Evolutionary conservation across 768 basidiomycete species (phyloP), one percentile per base, ranked within the genome.

Genomic region (Dioszegia crocea): DNA sequence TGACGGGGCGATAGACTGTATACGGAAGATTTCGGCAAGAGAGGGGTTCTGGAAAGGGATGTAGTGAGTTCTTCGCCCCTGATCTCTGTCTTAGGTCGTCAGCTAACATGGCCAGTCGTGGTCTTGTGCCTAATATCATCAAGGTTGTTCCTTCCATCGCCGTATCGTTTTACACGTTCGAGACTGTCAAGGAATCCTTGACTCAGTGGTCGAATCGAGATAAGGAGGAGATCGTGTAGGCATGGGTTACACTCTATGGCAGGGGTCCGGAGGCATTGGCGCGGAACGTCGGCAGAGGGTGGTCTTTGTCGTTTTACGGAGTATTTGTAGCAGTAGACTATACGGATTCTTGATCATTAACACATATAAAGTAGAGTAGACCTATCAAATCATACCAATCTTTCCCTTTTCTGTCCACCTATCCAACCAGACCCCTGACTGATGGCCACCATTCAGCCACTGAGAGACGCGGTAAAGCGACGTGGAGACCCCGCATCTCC

Each of bases 1-100:
- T 77, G 84, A 78, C 41, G 88, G 89, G 9, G 92, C 91, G 5
- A 58, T 90, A 31, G 86, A 92, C 74, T 91, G 89, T 9, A 76
- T 92, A 64, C 76, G 74, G 57, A 81, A 82, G 51, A 90, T 90
- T 46, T 40, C 91, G 16, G 82, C 79, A 36, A 81, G 81, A 0
- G 93, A 97, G 74, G 93, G 93, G 12, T 75, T 73, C 62, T 75
- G 74, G 74, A 65, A 64, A 52, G 74, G 74, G 27, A 75, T 75
- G 74, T 75, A 75, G 71, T 73, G 56, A 64, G 71, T 70, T 43
- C 29, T 6, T 29, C 17, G 12, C 49, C 6, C 26, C 6, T n/a
- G 33, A 33, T 33, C 33, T 23, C 31, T 3, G 19, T 3, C 5
- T 11, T 12, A 39, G 51, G 39, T 6, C 2, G 27, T 9, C 8